Percentiles rank a stretch among this genome's conserved stretches.
These are phyloP conservation scores for Tuber borchii DNA, from an alignment of 495 filamentous ascomycete genomes.

Conservation along the genomic window DNA sequence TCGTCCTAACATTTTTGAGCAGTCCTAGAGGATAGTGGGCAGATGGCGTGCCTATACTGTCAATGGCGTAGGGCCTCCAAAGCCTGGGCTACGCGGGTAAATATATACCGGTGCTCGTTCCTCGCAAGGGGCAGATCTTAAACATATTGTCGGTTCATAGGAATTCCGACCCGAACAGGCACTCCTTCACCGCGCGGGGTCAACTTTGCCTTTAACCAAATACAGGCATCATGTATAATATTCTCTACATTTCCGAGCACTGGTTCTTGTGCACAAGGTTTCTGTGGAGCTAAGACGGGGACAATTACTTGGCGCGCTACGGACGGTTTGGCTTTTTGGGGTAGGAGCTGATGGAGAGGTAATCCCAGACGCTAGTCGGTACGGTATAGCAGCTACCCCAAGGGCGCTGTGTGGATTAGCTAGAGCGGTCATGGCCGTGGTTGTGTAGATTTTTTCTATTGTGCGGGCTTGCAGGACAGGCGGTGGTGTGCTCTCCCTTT, in stretches of 20 bases:
- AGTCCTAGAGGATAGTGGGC: background rate
- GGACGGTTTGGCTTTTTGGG: background rate
- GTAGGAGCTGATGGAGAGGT: too few relatives aligned
- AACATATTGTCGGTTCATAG: background rate
- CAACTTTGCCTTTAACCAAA: background rate
- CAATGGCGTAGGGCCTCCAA: background rate
- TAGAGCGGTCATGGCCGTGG: too few relatives aligned
- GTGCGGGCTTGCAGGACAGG: too few relatives aligned
- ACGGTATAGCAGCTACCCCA: too few relatives aligned
- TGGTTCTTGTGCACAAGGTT: background rate
- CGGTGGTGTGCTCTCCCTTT: too few relatives aligned
- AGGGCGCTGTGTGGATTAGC: too few relatives aligned
- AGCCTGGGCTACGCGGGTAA: background rate
- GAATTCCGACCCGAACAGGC: background rate
- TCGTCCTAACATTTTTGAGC: constrained; percentile 19
- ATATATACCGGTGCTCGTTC: background rate
- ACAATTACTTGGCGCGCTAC: background rate
- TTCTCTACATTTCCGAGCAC: background rate
- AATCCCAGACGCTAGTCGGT: too few relatives aligned
- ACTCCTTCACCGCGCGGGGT: background rate
- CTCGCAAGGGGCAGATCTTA: background rate
- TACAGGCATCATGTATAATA: background rate
- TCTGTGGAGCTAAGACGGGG: background rate
- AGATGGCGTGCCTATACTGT: background rate
- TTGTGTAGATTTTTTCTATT: too few relatives aligned